phyloP scores from a whole-genome alignment of 495 filamentous ascomycete species.

The Poronia punctata region DNA sequence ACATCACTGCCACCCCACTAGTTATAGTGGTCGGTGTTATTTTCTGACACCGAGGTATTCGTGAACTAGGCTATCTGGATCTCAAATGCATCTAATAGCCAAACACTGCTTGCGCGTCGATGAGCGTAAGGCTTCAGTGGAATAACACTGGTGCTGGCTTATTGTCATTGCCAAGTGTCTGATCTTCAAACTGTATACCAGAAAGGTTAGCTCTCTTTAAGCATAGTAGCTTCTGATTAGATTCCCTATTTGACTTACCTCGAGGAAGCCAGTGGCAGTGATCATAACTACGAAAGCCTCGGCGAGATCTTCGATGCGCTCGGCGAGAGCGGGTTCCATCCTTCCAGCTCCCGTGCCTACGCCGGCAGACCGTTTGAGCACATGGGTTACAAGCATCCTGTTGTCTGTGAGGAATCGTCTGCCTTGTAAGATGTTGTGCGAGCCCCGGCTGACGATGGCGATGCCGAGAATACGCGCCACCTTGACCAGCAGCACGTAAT shows the following conservation, averaged over 20 bases:
- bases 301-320: slow-evolving; percentile 46
- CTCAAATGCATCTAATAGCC: too few relatives aligned
- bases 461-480: slow-evolving; percentile 75
- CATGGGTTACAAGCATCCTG: slow-evolving; percentile 68
- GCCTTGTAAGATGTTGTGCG: slow-evolving; percentile 75
- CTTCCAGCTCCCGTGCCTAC: slow-evolving; percentile 50
- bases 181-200: slow-evolving; percentile 34
- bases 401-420: slow-evolving; percentile 72
- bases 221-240: not conserved
- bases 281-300: slow-evolving; percentile 53
- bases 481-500: slow-evolving; percentile 76
- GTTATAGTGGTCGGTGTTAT: too few relatives aligned
- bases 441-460: slow-evolving; percentile 67
- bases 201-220: slow-evolving; percentile 3
- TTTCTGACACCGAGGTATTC: too few relatives aligned
- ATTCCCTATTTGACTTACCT: slow-evolving; percentile 32
- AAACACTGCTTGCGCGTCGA: too few relatives aligned
- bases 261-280: slow-evolving; percentile 52
- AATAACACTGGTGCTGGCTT: slow-evolving; percentile 15
- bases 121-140: too few relatives aligned
- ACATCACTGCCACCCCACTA: too few relatives aligned
- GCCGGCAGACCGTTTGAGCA: slow-evolving; percentile 85
- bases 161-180: slow-evolving; percentile 19
- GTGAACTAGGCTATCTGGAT: too few relatives aligned
- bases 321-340: slow-evolving; percentile 31